phyloP scores from a whole-genome alignment of 306 rosid genomes.

The Castanea sativa region DNA sequence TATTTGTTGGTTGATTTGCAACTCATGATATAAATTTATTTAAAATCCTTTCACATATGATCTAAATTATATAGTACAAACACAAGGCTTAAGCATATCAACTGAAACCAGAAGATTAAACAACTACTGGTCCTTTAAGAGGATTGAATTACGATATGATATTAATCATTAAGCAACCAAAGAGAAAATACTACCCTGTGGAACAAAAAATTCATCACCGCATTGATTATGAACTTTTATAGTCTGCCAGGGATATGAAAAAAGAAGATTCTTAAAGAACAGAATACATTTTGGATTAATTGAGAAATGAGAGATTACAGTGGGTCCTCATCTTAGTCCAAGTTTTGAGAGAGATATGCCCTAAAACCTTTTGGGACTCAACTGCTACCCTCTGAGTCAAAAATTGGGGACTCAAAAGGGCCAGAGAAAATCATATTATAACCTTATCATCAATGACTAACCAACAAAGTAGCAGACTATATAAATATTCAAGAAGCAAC shows the following conservation, averaged over 20 bases:
- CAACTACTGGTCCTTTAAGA: not conserved
- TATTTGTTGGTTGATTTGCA: not conserved
- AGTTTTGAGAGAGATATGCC: not conserved
- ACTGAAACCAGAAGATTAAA: not conserved
- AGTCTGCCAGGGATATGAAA: not conserved
- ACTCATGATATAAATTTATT: not conserved
- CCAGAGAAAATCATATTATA: too few relatives aligned
- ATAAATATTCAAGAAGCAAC: not conserved
- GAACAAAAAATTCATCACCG: not conserved
- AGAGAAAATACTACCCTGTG: not conserved
- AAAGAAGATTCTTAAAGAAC: not conserved
- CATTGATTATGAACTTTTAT: not conserved
- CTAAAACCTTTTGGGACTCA: too few relatives aligned
- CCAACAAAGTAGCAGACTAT: too few relatives aligned
- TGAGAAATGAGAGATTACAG: not conserved
- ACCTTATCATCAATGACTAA: too few relatives aligned
- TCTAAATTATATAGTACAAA: not conserved
- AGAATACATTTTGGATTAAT: not conserved
- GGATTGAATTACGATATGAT: not conserved
- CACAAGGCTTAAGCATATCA: not conserved
- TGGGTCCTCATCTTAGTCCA: not conserved
- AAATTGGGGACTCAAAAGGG: too few relatives aligned
- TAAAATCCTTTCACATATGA: not conserved
- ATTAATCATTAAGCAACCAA: not conserved
- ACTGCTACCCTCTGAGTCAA: too few relatives aligned